phyloP scores from a whole-genome alignment of 163 green algal species.

The Prototheca cutis region DNA sequence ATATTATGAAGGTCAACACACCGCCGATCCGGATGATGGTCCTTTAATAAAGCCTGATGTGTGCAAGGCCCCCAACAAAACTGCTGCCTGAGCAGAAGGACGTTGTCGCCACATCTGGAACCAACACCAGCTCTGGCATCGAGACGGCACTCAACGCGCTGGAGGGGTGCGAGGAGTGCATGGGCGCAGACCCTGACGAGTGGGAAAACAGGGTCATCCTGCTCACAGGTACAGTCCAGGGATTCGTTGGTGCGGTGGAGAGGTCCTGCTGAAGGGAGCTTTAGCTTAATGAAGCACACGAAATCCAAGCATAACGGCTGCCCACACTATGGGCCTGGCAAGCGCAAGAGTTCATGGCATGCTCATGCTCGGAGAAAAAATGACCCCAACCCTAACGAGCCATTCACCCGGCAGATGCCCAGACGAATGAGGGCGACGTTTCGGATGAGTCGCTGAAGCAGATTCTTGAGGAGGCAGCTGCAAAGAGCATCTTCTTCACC shows the following conservation, averaged over 20 bases:
- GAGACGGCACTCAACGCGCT: slow-evolving; percentile 8
- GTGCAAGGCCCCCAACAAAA: no score
- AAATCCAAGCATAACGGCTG: no score
- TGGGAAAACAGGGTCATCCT: slow-evolving; percentile 22
- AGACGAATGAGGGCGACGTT: slow-evolving; percentile 3
- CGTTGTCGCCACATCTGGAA: neutral
- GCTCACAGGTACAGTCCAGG: slow-evolving; percentile 27
- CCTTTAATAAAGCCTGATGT: no score
- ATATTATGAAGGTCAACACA: no score
- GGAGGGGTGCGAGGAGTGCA: slow-evolving; percentile 10
- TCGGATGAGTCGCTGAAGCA: slow-evolving; percentile 4
- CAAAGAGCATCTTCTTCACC: slow-evolving; percentile 16
- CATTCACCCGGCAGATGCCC: slow-evolving; percentile 13
- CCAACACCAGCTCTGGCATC: slow-evolving; percentile 1
- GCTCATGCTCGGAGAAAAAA: no score
- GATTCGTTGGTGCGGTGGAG: no score
- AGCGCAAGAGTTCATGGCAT: neutral
- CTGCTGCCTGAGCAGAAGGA: slow-evolving; percentile 4
- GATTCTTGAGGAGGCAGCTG: slow-evolving; percentile 11
- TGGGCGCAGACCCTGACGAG: slow-evolving; percentile 1
- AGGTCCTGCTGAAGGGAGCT: no score
- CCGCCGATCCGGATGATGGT: no score
- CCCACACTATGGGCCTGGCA: no score
- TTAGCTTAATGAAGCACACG: no score
- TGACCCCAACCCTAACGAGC: neutral